phyloP scores from a whole-genome alignment of 495 filamentous ascomycete species.

The Penicillium maclennaniae region DNA sequence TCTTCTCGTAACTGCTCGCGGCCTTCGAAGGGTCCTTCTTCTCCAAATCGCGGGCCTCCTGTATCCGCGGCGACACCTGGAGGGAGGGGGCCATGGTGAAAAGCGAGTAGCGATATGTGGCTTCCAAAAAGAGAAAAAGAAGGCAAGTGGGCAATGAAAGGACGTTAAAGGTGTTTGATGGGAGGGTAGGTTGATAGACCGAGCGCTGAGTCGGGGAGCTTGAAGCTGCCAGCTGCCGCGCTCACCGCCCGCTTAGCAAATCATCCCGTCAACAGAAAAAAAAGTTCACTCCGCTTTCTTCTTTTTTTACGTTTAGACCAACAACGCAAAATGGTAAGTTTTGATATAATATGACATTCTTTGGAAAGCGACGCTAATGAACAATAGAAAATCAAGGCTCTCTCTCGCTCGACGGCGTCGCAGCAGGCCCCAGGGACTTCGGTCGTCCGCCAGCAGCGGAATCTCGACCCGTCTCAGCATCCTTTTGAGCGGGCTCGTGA shows the following conservation, averaged over 20 bases:
- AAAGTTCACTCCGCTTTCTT: constrained; percentile 23
- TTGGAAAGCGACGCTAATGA: constrained; percentile 8
- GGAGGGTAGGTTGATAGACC: constrained; percentile 22
- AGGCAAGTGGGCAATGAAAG: constrained; percentile 1
- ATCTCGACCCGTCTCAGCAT: constrained; percentile 88
- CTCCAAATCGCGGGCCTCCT: constrained; percentile 79
- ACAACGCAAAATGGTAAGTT: constrained; percentile 24
- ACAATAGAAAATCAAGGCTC: constrained; percentile 83
- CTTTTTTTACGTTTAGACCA: constrained; percentile 10
- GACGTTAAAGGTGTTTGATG: constrained; percentile 12
- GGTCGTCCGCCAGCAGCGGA: constrained; percentile 70
- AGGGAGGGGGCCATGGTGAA: constrained; percentile 49
- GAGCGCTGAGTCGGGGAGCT: constrained; percentile 28
- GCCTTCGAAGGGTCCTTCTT: constrained; percentile 77
- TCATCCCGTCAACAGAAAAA: constrained; percentile 31
- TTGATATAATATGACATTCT: background rate
- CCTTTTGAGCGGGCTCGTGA: constrained; percentile 93
- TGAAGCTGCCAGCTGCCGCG: constrained; percentile 29
- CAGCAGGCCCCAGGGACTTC: constrained; percentile 76
- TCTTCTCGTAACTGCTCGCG: constrained; percentile 77
- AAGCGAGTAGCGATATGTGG: background rate
- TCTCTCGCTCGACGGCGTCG: constrained; percentile 71
- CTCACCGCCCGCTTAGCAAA: constrained; percentile 33
- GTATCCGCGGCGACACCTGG: constrained; percentile 57
- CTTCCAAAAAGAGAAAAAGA: constrained; percentile 1